These are phyloP conservation scores for Bimuria novae-zelandiae DNA, from an alignment of 2,329 filamentous ascomycete genomes.

Conservation along the genomic window DNA sequence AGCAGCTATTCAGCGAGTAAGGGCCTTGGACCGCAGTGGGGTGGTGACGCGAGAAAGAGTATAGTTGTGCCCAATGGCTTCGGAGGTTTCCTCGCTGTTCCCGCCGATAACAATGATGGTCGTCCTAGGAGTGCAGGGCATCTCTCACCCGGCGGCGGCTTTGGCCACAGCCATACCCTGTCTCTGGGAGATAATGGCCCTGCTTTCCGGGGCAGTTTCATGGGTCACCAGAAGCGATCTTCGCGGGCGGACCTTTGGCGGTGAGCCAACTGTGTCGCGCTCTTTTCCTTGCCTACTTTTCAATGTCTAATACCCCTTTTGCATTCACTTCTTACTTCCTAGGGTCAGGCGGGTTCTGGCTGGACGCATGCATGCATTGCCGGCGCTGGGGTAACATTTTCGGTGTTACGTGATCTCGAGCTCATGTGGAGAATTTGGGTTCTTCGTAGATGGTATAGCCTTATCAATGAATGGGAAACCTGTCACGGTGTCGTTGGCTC, in stretches of 20 bases:
- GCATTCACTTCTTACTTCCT: not conserved
- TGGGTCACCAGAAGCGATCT: constrained; percentile 41
- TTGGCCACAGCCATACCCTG: constrained; percentile 33
- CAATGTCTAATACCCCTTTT: constrained; percentile 10
- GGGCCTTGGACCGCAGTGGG: constrained; percentile 61
- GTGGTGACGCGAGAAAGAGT: constrained; percentile 62
- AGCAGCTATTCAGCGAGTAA: constrained; percentile 52
- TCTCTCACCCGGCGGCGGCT: constrained; percentile 23
- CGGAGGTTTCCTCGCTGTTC: constrained; percentile 69
- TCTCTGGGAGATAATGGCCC: constrained; percentile 26
- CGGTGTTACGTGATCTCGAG: too few species aligned
- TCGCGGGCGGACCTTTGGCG: constrained; percentile 44
- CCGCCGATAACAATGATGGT: constrained; percentile 43
- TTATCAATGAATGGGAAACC: too few species aligned
- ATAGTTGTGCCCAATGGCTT: constrained; percentile 71
- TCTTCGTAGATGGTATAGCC: too few species aligned
- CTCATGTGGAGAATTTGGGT: too few species aligned
- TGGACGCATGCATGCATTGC: not conserved
- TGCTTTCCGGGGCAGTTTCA: constrained; percentile 33
- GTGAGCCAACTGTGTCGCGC: constrained; percentile 15
- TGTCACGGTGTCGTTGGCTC: too few species aligned
- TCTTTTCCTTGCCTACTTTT: not conserved
- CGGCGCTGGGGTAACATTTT: not conserved
- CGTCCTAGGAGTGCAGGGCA: constrained; percentile 43
- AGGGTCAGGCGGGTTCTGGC: not conserved